Evolutionary conservation across 2,329 filamentous ascomycete genomes (phyloP).

Genomic region (Monosporascus ibericus): DNA sequence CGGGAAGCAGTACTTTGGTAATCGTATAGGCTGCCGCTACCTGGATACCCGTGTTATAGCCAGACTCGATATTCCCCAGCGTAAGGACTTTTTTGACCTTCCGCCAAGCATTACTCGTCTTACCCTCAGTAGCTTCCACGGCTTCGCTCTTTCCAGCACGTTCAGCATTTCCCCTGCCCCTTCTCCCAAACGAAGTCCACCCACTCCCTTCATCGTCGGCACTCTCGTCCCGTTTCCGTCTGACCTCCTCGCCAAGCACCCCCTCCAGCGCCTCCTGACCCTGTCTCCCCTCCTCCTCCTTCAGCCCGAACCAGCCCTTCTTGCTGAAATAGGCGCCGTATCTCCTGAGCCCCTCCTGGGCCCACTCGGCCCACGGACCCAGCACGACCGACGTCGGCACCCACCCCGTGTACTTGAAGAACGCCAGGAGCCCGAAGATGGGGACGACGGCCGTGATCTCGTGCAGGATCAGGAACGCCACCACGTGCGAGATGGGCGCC

Average conservation of each 20-base stretch:
- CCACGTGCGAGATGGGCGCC: slow-evolving; percentile 76
- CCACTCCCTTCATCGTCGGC: slow-evolving; percentile 29
- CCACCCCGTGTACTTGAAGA: slow-evolving; percentile 76
- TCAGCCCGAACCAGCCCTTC: slow-evolving; percentile 76
- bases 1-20: slow-evolving; percentile 76
- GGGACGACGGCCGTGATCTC: slow-evolving; percentile 85
- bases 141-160: slow-evolving; percentile 23
- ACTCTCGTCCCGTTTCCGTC: slow-evolving; percentile 2
- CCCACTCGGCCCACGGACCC: slow-evolving; percentile 42
- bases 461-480: slow-evolving; percentile 83
- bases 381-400: slow-evolving; percentile 54
- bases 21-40: slow-evolving; percentile 87
- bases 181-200: slow-evolving; percentile 15
- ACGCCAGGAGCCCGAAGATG: slow-evolving; percentile 63
- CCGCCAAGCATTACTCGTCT: slow-evolving; percentile 12
- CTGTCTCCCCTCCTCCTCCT: slow-evolving; percentile 22
- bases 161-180: slow-evolving; percentile 22
- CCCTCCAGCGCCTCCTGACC: slow-evolving; percentile 20
- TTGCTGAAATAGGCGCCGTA: slow-evolving; percentile 72
- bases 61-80: slow-evolving; percentile 21
- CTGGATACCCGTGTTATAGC: slow-evolving; percentile 54
- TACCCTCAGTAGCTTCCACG: slow-evolving; percentile 6
- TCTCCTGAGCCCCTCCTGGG: slow-evolving; percentile 58
- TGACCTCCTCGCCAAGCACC: slow-evolving; percentile 25
- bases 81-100: slow-evolving; percentile 20